phyloP scores from a whole-genome alignment of 1,139 yeast genomes.

The Nakaseomyces sp. region DNA sequence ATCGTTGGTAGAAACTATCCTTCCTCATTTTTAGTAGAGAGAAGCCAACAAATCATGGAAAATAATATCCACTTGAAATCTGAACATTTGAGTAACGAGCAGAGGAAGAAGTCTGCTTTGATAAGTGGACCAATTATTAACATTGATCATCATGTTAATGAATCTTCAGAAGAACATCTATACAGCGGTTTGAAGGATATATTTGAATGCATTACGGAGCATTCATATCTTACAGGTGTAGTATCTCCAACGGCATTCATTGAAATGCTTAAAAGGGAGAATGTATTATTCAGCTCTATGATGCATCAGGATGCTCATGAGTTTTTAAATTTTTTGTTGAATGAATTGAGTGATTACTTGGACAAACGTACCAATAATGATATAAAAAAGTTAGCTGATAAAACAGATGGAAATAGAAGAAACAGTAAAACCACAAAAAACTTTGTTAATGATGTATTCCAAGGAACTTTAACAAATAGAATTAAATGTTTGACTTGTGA shows the following conservation, averaged over 20 bases:
- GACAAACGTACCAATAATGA: constrained; percentile 13
- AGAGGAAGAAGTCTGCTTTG: constrained; percentile 70
- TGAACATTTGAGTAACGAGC: constrained; percentile 42
- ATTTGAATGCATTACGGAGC: constrained; percentile 75
- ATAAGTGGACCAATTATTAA: constrained; percentile 77
- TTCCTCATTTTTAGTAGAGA: not conserved
- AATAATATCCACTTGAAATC: constrained; percentile 4
- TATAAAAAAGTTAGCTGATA: not conserved
- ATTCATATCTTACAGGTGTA: constrained; percentile 63
- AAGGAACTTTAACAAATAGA: constrained; percentile 78
- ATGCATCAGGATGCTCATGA: constrained; percentile 99
- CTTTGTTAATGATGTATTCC: constrained; percentile 68
- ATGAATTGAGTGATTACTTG: constrained; percentile 68
- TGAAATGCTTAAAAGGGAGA: constrained; percentile 67
- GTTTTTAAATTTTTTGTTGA: constrained; percentile 76
- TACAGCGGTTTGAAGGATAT: constrained; percentile 73
- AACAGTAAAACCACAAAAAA: constrained; percentile 21
- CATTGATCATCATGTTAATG: constrained; percentile 43
- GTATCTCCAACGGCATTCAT: constrained; percentile 74
- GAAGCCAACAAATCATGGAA: constrained; percentile 1
- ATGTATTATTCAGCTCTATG: constrained; percentile 74
- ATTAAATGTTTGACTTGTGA: constrained; percentile 89
- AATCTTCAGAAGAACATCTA: constrained; percentile 39
- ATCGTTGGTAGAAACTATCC: constrained; percentile 4
- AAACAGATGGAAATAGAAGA: not conserved